Conservation (phyloP, 345 rosid species). For the Leavenworthia alabamica region DNA sequence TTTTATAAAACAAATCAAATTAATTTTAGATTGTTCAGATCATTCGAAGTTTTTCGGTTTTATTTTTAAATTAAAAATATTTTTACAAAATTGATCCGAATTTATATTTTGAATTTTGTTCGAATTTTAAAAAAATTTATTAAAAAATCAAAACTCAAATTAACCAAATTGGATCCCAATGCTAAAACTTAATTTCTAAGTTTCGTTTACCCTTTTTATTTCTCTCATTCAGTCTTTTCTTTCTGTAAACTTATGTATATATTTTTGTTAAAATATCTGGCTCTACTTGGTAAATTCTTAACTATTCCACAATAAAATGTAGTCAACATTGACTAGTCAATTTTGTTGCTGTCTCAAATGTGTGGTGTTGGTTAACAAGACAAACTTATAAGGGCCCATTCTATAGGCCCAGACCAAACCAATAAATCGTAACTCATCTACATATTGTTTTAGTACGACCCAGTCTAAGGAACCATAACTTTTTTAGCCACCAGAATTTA, state of each 20-base stretch:
- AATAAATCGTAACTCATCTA: too few species aligned
- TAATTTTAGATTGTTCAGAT: too few species aligned
- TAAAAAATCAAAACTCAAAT: too few species aligned
- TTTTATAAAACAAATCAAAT: too few species aligned
- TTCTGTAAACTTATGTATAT: not conserved
- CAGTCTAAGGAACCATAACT: not conserved
- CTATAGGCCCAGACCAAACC: not conserved
- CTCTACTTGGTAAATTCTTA: not conserved
- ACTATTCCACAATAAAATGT: conserved; percentile 15
- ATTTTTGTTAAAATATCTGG: conserved; percentile 5
- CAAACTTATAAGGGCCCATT: not conserved
- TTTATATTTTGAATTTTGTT: too few species aligned
- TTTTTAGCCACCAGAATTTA: too few species aligned
- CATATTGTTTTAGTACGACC: not conserved
- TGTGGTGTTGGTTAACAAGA: not conserved
- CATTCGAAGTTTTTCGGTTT: too few species aligned
- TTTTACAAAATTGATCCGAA: too few species aligned
- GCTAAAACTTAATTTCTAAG: conserved; percentile 3
- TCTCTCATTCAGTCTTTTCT: not conserved
- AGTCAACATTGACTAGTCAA: conserved; percentile 2
- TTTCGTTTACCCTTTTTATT: conserved; percentile 17
- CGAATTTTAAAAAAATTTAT: too few species aligned
- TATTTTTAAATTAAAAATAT: too few species aligned
- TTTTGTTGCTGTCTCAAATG: not conserved
- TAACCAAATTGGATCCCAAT: too few species aligned